Percentiles rank a stretch among this genome's conserved stretches.
phyloP scores from a whole-genome alignment of 2,329 filamentous ascomycete genomes.

The Aureobasidium uvarum region DNA sequence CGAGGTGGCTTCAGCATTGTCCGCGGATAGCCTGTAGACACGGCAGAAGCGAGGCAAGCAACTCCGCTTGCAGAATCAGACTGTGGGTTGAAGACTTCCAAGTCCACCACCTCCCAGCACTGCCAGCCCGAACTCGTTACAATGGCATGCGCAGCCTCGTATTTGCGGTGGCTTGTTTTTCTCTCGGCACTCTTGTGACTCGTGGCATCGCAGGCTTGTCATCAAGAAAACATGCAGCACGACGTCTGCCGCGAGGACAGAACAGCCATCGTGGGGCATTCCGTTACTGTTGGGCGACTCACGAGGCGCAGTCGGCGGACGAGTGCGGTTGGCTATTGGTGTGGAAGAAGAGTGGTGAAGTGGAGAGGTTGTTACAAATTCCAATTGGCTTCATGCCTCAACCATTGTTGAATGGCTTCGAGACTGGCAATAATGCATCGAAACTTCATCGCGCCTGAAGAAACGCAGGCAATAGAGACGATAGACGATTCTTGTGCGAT shows the following conservation, averaged over 20 bases:
- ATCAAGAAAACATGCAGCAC: slow-evolving; percentile 8
- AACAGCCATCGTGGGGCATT: neutral
- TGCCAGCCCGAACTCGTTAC: neutral
- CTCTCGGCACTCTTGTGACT: neutral
- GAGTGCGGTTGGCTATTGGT: slow-evolving; percentile 1
- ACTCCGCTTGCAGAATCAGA: neutral
- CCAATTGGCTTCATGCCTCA: slow-evolving; percentile 25
- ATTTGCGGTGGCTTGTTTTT: neutral
- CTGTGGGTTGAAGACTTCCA: neutral
- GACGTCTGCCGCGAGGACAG: slow-evolving; percentile 13
- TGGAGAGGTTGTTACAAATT: slow-evolving; percentile 21
- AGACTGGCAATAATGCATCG: neutral
- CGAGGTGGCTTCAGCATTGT: neutral
- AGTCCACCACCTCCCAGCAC: no score
- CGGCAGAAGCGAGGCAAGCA: slow-evolving; percentile 15
- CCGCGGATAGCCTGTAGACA: slow-evolving; percentile 7
- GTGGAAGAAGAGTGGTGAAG: neutral
- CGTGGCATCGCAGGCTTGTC: slow-evolving; percentile 14
- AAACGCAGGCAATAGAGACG: slow-evolving; percentile 22
- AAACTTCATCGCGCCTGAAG: neutral
- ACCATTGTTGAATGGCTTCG: slow-evolving; percentile 12
- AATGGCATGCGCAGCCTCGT: slow-evolving; percentile 15
- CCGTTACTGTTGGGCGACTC: neutral
- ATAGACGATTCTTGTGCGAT: neutral
- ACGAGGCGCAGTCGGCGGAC: slow-evolving; percentile 10